phyloP scores from a whole-genome alignment of 331 rosid species.

The Dryas integrifolia region DNA sequence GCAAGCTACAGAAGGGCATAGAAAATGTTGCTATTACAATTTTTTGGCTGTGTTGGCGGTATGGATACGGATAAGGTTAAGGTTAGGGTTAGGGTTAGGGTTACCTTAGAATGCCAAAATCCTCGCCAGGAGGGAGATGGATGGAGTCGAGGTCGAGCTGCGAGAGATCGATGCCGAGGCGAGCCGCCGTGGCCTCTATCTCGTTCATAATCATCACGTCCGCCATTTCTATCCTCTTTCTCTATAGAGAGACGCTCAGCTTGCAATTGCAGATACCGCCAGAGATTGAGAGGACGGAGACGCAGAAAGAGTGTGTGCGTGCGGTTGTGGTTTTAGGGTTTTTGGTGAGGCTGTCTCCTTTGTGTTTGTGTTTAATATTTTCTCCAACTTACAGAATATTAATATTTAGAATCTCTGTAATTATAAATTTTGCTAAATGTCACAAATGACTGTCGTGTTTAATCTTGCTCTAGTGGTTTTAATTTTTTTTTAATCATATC shows the following conservation, averaged over 20 bases:
- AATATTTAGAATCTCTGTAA: too few species aligned
- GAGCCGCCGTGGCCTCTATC: constrained; percentile 58
- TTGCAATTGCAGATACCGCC: not conserved
- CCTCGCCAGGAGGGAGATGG: constrained; percentile 57
- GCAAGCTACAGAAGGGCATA: not conserved
- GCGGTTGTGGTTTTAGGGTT: constrained; percentile 6
- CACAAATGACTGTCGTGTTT: too few species aligned
- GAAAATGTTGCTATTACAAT: not conserved
- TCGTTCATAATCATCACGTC: constrained; percentile 62
- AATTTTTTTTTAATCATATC: too few species aligned
- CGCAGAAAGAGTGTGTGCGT: not conserved
- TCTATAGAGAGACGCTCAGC: not conserved
- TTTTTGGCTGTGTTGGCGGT: not conserved
- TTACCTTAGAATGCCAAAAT: constrained; percentile 63
- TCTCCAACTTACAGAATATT: too few species aligned
- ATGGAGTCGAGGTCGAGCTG: constrained; percentile 57
- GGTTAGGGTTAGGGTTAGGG: not conserved
- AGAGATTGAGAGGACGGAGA: not conserved
- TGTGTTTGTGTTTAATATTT: not conserved
- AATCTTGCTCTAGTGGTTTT: too few species aligned
- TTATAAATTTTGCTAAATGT: too few species aligned
- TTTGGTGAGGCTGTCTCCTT: not conserved
- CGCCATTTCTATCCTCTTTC: constrained; percentile 38
- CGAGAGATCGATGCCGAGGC: constrained; percentile 60
- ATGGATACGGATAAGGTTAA: not conserved